These are phyloP conservation scores for Penicillium alfredii DNA, from an alignment of 495 filamentous ascomycete species.

Conservation along the genomic window DNA sequence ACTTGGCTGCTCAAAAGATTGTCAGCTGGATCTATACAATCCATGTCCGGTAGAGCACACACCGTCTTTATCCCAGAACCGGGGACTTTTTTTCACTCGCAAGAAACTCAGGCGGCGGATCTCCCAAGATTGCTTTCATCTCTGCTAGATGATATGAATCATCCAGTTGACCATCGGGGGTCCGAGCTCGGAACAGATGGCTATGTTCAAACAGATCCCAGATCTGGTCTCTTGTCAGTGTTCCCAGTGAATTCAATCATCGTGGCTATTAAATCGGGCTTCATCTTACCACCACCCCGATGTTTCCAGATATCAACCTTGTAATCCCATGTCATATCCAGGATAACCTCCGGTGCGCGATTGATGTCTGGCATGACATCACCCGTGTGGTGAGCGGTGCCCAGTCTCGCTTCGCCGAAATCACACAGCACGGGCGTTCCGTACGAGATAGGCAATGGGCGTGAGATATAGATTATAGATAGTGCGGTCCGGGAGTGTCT, in stretches of 20 bases:
- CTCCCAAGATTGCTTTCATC: constrained; percentile 35
- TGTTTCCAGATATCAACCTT: constrained; percentile 40
- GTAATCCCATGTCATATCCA: constrained; percentile 32
- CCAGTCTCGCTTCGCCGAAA: constrained; percentile 25
- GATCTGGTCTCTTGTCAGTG: constrained; percentile 23
- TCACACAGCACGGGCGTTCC: constrained; percentile 24
- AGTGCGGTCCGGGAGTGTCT: constrained; percentile 13
- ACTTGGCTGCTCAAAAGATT: too few relatives aligned
- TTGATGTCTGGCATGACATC: constrained; percentile 33
- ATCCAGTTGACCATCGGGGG: constrained; percentile 30
- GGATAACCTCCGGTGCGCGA: constrained; percentile 36
- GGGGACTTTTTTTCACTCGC: constrained; percentile 18
- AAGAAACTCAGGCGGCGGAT: constrained; percentile 31
- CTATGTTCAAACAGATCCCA: constrained; percentile 44
- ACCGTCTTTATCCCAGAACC: too few relatives aligned
- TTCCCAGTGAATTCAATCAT: not conserved
- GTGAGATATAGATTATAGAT: constrained; percentile 25
- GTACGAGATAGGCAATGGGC: constrained; percentile 14
- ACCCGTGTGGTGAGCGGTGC: constrained; percentile 22
- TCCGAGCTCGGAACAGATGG: constrained; percentile 33
- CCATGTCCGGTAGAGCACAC: too few relatives aligned
- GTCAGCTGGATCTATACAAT: too few relatives aligned
- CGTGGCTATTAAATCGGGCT: too few relatives aligned
- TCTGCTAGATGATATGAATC: constrained; percentile 36
- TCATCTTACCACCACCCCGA: constrained; percentile 39